Base-by-base conservation (phyloP, 306 rosid species). In the Dalbergia oliveri region DNA sequence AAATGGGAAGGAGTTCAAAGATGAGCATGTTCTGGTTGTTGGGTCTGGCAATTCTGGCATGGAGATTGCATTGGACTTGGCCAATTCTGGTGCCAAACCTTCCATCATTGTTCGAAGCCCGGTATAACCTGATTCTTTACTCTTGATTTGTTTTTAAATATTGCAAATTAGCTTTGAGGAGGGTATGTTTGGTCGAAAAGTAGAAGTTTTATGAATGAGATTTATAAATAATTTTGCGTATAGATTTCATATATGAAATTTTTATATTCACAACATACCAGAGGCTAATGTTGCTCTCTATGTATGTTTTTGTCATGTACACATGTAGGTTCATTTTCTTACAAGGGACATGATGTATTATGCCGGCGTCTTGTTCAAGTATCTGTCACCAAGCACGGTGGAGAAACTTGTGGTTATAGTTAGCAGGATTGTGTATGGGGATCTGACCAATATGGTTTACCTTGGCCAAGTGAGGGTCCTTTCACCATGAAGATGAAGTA, bases 11-110 rank as follows among this genome's bases (percentile, higher is more conserved):
- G 87, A 69, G 31, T 90, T 84, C 10, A 5, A 26, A 34, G 82
- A 74, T 58, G 57, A 86, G 81, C 77, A 72, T 66, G 97, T 90
- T 81, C 80, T 90, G 67, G 93, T 92, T 23, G 93, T 90, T 76
- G 97, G 94, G 6, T 83, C 94, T 66, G 93, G 97, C 4, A 92
- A 92, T 87, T 92, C 94, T n/a, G 94, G 93, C 34, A 86, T 89
- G 91, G 97, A 92, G 68, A 92, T 92, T 18, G 86, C 94, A 0
- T 57, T 87, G 6, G 97, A 92, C 39, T 84, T 92, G 31, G 78
- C 88, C 44, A 85, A 89, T 60, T 78, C 82, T 37, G 89, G 84
- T 57, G 97, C 93, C 8, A 84, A 81, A 59, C 79, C 98, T 54
- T 88, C 93, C 6, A 78, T 93, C 1, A n/a, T 93, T 11, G 84